Evolutionary conservation across 2,329 filamentous ascomycete genomes (phyloP).

Genomic region (Aureobasidium leucospermi): DNA sequence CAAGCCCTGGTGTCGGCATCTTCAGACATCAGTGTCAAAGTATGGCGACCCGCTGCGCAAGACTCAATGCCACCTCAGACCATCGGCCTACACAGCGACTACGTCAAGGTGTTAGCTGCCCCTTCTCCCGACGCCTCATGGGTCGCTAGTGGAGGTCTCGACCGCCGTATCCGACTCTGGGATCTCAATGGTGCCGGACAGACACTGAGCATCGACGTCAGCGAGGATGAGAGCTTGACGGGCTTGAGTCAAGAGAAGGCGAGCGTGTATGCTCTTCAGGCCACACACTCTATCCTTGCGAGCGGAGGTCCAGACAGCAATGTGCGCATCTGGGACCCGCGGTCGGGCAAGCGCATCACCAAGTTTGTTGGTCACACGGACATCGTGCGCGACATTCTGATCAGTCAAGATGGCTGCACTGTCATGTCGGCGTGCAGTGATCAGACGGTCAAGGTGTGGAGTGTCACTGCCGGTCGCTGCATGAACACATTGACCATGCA

Average conservation of each 20-base stretch:
- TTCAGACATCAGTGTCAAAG: slow-evolving; percentile 86
- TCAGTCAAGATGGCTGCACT: slow-evolving; percentile 81
- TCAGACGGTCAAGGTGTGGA: slow-evolving; percentile 97
- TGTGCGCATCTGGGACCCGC: slow-evolving; percentile 84
- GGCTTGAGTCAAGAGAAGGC: slow-evolving; percentile 75
- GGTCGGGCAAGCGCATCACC: slow-evolving; percentile 80
- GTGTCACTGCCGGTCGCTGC: slow-evolving; percentile 85
- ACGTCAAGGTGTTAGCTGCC: slow-evolving; percentile 87
- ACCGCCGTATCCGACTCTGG: slow-evolving; percentile 89
- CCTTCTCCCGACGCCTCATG: slow-evolving; percentile 65
- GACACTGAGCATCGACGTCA: slow-evolving; percentile 76
- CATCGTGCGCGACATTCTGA: slow-evolving; percentile 83
- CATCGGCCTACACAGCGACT: slow-evolving; percentile 90
- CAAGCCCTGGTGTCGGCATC: slow-evolving; percentile 79
- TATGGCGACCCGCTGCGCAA: slow-evolving; percentile 72
- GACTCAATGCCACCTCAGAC: slow-evolving; percentile 61
- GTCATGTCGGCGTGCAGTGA: slow-evolving; percentile 93
- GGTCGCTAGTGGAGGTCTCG: slow-evolving; percentile 90
- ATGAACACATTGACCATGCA: slow-evolving; percentile 99
- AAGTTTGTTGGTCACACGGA: slow-evolving; percentile 97
- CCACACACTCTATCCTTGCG: slow-evolving; percentile 72
- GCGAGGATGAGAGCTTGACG: slow-evolving; percentile 65
- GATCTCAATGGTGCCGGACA: slow-evolving; percentile 84
- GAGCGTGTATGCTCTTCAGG: slow-evolving; percentile 85
- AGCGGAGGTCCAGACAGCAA: slow-evolving; percentile 92